Conservation (phyloP, 108 stramenopile genomes). For the Skeletonema tropicum region DNA sequence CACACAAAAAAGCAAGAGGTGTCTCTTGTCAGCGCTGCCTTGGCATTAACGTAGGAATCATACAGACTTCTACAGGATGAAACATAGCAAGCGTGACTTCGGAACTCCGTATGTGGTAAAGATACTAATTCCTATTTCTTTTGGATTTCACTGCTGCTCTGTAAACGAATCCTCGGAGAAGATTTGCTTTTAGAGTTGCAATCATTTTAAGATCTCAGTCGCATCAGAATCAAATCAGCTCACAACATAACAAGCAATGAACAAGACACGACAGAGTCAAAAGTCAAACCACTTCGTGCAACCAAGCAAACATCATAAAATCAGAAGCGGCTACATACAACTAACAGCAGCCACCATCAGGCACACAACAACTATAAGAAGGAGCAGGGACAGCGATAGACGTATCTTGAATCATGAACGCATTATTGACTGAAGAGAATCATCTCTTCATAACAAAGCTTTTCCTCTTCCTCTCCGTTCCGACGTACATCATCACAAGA, state of each 20-base stretch:
- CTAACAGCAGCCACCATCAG: too few species aligned
- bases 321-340: too few species aligned
- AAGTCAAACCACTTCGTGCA: too few species aligned
- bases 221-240: too few species aligned
- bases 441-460: constrained; percentile 13
- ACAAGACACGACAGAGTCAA: too few species aligned
- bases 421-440: background rate
- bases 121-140: background rate
- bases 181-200: background rate
- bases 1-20: background rate
- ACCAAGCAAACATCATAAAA: too few species aligned
- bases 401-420: background rate
- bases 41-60: background rate
- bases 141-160: background rate
- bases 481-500: constrained; percentile 40
- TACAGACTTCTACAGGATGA: background rate
- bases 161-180: background rate
- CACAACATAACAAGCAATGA: too few species aligned
- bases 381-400: too few species aligned
- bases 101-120: background rate
- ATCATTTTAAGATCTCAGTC: background rate
- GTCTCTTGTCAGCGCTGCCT: too few species aligned
- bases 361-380: too few species aligned
- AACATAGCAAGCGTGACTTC: background rate
- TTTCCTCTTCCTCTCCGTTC: constrained; percentile 40